phyloP scores from a whole-genome alignment of 352 stramenopile species.

The Phytophthora pinifolia region DNA sequence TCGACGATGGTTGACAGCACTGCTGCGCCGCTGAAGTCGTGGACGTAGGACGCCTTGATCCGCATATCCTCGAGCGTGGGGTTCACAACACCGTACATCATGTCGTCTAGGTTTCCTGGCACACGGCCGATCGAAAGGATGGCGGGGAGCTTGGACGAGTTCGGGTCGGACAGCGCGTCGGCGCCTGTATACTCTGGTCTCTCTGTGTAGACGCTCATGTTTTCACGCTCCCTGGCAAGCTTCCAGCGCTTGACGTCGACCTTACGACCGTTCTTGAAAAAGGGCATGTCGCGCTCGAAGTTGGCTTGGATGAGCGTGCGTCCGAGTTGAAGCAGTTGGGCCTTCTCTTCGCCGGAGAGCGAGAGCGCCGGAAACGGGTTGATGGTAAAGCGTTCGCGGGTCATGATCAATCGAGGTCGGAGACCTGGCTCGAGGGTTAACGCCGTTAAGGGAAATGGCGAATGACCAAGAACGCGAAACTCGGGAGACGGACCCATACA shows the following conservation, averaged over 20 bases:
- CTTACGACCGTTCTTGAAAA: slow-evolving; percentile 32
- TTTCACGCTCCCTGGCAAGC: slow-evolving; percentile 17
- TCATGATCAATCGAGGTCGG: slow-evolving; percentile 5
- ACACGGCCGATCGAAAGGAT: slow-evolving; percentile 26
- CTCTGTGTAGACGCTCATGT: slow-evolving; percentile 27
- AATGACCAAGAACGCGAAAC: slow-evolving; percentile 11
- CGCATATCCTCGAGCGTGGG: slow-evolving; percentile 30
- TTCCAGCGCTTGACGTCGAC: slow-evolving; percentile 32
- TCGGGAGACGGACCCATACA: neutral
- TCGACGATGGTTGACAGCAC: slow-evolving; percentile 31
- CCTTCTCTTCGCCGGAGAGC: slow-evolving; percentile 23
- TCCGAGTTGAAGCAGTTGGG: slow-evolving; percentile 22
- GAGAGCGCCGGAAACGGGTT: slow-evolving; percentile 28
- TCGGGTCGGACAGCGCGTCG: slow-evolving; percentile 15
- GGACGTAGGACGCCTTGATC: slow-evolving; percentile 34
- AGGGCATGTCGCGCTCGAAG: slow-evolving; percentile 21
- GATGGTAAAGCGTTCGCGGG: slow-evolving; percentile 25
- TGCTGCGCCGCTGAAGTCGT: slow-evolving; percentile 24
- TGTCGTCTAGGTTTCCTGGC: slow-evolving; percentile 28
- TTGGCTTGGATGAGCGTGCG: slow-evolving; percentile 20
- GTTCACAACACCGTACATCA: slow-evolving; percentile 36
- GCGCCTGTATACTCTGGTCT: slow-evolving; percentile 14
- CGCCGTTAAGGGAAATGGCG: slow-evolving; percentile 1
- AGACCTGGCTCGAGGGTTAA: neutral
- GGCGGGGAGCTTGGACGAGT: slow-evolving; percentile 17